Evolutionary conservation across 192 early-diverging fungal genomes (phyloP), one percentile per base, ranked within the genome.

Genomic region (Backusella liffmaniae): DNA sequence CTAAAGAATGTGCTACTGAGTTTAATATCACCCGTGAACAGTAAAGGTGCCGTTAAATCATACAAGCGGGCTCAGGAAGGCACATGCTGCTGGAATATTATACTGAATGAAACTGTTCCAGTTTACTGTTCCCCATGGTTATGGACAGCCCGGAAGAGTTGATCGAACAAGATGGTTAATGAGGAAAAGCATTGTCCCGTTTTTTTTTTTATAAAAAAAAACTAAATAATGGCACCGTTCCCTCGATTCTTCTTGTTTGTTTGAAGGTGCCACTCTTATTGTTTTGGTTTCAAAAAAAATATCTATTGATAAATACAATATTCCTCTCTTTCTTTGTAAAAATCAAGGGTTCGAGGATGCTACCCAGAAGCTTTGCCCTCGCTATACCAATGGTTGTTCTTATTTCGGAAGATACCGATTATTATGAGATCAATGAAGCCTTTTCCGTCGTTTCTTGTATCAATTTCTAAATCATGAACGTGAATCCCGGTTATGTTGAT

Each of bases 361-460:
- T 94, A 93, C 79, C 92, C 10, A 92, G 89, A 21, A 85, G 92
- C 46, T 93, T 92, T 10, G 82, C 90, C 21, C 75, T 91, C 41
- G 92, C 92, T 18, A 86, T 95, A 73, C 91, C 89, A 76, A 92
- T 92, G 78, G 94, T 93, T 73, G 86, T 87, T 21, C 46, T 87
- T 9, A 72, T 84, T 66, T 79, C 84, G 21, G 86, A 90, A 67
- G 84, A 90, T 78, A 83, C 93, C 13, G 90, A 92, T 46, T 95
- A 88, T 72, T 88, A 91, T 71, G 94, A 95, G 83, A 84, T 95
- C 74, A 95, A 95, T 80, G 94, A 94, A 82, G 93, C 93, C 15
- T 95, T 95, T 80, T 91, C 94, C 9, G 92, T 93, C 1, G 94
- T 95, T 23, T 90, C 91, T 6, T 87, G 96, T 39, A 96, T 94